Conservation (phyloP, 345 rosid genomes). For the Eucalyptus cladocalyx region DNA sequence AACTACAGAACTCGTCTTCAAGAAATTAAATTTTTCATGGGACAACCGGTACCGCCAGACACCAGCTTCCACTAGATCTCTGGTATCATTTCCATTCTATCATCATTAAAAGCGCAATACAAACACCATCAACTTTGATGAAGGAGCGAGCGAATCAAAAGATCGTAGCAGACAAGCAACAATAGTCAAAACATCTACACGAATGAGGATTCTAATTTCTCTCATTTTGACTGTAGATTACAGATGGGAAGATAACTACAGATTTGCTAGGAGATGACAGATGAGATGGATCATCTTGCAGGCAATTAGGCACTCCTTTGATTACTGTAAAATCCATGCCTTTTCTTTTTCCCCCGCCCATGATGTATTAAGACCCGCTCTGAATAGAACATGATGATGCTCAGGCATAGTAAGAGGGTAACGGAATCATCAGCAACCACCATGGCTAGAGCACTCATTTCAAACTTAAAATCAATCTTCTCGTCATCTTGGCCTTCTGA, state of each 20-base stretch:
- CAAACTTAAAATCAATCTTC: neutral
- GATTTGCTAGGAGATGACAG: neutral
- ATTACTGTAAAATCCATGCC: neutral
- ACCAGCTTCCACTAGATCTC: neutral
- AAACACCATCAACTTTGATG: neutral
- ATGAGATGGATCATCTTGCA: neutral
- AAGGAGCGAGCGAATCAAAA: neutral
- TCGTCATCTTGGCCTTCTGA: slow-evolving; percentile 32
- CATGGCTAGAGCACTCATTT: neutral
- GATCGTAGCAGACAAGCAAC: neutral
- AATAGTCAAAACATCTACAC: neutral
- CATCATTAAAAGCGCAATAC: neutral
- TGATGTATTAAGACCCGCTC: neutral
- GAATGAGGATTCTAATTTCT: neutral
- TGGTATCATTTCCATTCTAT: neutral
- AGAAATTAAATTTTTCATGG: neutral
- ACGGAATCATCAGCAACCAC: neutral
- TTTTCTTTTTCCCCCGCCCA: neutral
- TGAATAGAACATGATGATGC: neutral
- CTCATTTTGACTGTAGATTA: neutral
- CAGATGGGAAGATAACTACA: neutral
- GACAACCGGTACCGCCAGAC: neutral
- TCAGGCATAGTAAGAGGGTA: neutral
- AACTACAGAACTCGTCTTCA: neutral
- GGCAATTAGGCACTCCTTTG: neutral